Base-by-base conservation (phyloP, 2,329 filamentous ascomycete genomes). In the Keithomyces neogunnii region DNA sequence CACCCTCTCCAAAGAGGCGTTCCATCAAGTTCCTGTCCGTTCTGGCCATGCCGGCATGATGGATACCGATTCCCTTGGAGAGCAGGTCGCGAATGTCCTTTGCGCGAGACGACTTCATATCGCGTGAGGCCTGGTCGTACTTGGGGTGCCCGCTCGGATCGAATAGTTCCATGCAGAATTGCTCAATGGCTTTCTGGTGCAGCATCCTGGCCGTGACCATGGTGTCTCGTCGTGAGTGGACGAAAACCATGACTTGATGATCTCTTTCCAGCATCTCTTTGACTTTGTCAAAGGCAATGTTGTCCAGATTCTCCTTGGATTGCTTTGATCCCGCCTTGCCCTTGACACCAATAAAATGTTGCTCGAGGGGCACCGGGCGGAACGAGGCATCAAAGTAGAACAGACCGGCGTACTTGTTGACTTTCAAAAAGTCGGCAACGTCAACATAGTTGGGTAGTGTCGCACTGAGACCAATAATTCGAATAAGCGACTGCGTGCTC, bases 171-270 rank as follows among this genome's bases (percentile, higher is more conserved):
- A 83, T 73, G 56, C 86, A 89, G 43, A 82, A 79, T 39, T 95
- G 78, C 35, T 97, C 91, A 2, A 83, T 74, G 1, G 93, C 93
- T 73, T 93, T 90, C 59, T 96, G 85, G 55, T 88, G 84, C 30
- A 99, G 73, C 73, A 86, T 89, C 57, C 88, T 86, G 45, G 93
- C 91, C 1, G 92, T 95, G 55, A 86, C 80, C 58, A 95, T 82
- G 0, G 95, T 99, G 60, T 99, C 95, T 64, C 95, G 91, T 30
- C 93, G 81, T 1, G 92, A 96, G 66, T 99, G 95, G 9, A 99
- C 95, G 67, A 99, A 99, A 0, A 99, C 92, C 95, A 99, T 99
- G 58, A 99, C 81, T 66, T 99, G 93, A 62, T 99, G 93, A n/a
- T 88, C 91, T 53, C 77, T 75, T 63, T 90, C 82, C 3, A 99